Base-by-base conservation (phyloP, 805 yeast species). In the Tetrapisispora nanseiensis region DNA sequence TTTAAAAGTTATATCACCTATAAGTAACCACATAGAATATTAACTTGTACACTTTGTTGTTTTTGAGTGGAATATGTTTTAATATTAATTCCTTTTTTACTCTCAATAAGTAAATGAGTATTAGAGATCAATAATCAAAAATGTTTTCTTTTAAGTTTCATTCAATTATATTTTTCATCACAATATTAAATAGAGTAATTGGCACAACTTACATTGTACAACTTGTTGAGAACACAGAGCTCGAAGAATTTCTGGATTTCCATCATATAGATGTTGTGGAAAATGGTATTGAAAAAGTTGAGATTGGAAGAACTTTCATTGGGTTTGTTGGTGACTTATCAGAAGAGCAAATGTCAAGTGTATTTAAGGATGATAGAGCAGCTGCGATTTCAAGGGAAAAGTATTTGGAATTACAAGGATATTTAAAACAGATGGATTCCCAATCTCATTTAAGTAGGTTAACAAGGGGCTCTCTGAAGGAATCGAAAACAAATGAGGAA, bases 381-480 rank as follows among this genome's bases (percentile, higher is more conserved):
- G 58, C 53, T 32, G 55, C 67, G 6, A 64, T 68, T 26, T 61
- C 71, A 9, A 50, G 62, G 31, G 69, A 66, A 44, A 52, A 66
- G 31, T 54, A 53, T 6, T 54, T 67, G 27, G 59, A 57, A 8
- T 40, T 69, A 29, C 59, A 68, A 15, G 65, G 63, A 16, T 43
- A 46, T 24, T 33, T 45, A 16, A 63, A 64, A 19, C 79, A 75
- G 46, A 44, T 46, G 6, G 59, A 63, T 33, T 79, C 80, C 0
- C 90, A 90, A 1, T 61, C 85, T 38, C 92, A 84, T 54, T 65
- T 84, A 44, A 82, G 78, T 0, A 60, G 86, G 33, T 51, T 82
- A 6, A 80, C 86, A 0, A 77, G 78, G 46, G 63, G 69, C 22
- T 49, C 51, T 46, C 43, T 47, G 28, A 48, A 51, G 36, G 43